A percentile compares a stretch with the other conserved stretches of the same genome.
These are phyloP conservation scores for Halteria grandinella DNA, from an alignment of 73 alveolate species.

Conservation along the genomic window DNA sequence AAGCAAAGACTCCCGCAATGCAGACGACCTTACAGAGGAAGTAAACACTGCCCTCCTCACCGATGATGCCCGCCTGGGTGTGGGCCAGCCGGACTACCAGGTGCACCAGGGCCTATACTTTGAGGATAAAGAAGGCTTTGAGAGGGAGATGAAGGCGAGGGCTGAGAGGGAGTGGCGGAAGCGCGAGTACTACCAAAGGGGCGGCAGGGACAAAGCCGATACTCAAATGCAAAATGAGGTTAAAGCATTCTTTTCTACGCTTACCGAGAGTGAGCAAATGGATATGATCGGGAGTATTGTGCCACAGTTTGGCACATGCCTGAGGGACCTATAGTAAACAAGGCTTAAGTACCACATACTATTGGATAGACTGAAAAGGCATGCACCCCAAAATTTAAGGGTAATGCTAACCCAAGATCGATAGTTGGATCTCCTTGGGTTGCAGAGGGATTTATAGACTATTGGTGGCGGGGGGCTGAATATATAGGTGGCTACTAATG, in stretches of 20 bases:
- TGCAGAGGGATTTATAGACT: background rate
- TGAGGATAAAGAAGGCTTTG: conserved; percentile 41
- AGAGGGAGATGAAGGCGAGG: background rate
- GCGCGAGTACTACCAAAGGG: background rate
- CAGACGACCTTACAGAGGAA: too few species aligned
- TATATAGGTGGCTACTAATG: background rate
- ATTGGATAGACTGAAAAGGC: conserved; percentile 14
- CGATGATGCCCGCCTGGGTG: too few species aligned
- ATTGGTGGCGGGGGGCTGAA: background rate
- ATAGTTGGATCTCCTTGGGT: background rate
- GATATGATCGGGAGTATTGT: conserved; percentile 38
- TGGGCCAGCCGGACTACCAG: conserved; percentile 42
- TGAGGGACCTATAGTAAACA: conserved; percentile 12
- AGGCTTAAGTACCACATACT: conserved; percentile 22
- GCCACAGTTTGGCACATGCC: conserved; percentile 24
- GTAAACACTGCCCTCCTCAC: too few species aligned
- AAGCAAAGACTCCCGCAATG: too few species aligned
- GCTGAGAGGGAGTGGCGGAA: conserved; percentile 18
- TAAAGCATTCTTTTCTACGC: background rate
- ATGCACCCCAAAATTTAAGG: conserved; percentile 18
- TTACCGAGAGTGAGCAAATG: conserved; percentile 28
- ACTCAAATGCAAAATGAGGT: too few species aligned
- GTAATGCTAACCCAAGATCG: background rate
- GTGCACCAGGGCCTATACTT: conserved; percentile 28
- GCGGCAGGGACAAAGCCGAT: background rate